Evolutionary conservation across 2,329 filamentous ascomycete genomes (phyloP).

Genomic region (Teratosphaeria zuluensis): DNA sequence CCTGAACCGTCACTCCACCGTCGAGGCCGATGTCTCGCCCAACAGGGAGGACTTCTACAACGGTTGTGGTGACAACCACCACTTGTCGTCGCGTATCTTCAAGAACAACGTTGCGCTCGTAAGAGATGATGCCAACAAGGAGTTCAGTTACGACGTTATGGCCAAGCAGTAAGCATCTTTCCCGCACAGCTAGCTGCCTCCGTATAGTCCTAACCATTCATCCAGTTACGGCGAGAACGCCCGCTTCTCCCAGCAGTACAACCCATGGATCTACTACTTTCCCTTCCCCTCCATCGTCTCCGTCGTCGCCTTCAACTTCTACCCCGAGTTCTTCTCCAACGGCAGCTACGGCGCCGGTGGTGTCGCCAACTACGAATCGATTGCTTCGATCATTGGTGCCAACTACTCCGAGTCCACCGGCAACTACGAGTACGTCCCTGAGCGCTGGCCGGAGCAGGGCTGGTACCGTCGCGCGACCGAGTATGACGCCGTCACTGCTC

Average conservation of each 20-base stretch:
- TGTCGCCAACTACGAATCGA: constrained; percentile 26
- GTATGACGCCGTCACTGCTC: constrained; percentile 21
- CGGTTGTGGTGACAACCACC: constrained; percentile 25
- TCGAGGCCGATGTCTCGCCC: constrained; percentile 22
- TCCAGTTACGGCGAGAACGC: constrained; percentile 7
- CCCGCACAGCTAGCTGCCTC: background rate
- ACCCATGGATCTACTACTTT: constrained; percentile 26
- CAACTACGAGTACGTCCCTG: constrained; percentile 21
- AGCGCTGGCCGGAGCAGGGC: constrained; percentile 17
- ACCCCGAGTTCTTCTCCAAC: constrained; percentile 23
- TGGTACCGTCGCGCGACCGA: constrained; percentile 22
- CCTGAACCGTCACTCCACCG: constrained; percentile 9
- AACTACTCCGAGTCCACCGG: constrained; percentile 15
- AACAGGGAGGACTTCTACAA: constrained; percentile 27
- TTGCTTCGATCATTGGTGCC: constrained; percentile 21
- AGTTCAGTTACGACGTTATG: constrained; percentile 21
- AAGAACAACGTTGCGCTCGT: constrained; percentile 21
- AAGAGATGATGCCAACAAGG: constrained; percentile 10
- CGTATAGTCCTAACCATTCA: background rate
- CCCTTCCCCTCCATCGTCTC: constrained; percentile 24
- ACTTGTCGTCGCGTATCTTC: constrained; percentile 22
- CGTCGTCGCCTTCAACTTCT: constrained; percentile 21
- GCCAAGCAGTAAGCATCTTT: constrained; percentile 3
- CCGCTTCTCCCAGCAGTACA: constrained; percentile 16
- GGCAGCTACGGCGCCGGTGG: constrained; percentile 26